phyloP scores from a whole-genome alignment of 1,139 yeast species.

The Lodderomyces jiufengensis region DNA sequence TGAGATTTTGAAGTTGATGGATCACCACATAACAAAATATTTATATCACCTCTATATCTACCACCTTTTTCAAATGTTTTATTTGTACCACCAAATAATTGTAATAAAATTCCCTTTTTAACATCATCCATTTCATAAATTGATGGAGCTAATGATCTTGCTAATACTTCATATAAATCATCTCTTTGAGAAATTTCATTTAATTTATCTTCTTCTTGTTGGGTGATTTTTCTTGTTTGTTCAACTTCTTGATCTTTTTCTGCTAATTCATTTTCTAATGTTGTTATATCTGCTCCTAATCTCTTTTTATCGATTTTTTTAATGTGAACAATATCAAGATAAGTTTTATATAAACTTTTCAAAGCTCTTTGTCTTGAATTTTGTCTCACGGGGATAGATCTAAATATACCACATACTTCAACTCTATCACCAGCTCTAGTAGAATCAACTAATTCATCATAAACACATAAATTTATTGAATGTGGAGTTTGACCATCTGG shows the following conservation, averaged over 20 bases:
- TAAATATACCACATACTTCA: conserved; percentile 92
- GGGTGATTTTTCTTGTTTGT: conserved; percentile 65
- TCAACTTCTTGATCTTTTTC: conserved; percentile 69
- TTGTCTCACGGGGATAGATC: conserved; percentile 87
- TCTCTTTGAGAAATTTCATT: conserved; percentile 59
- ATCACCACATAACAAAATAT: conserved; percentile 89
- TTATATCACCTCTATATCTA: conserved; percentile 92
- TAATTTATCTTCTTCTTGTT: conserved; percentile 66
- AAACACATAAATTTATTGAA: conserved; percentile 87
- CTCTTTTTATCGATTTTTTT: conserved; percentile 82
- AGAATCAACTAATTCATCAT: conserved; percentile 92
- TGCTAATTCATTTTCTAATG: conserved; percentile 42
- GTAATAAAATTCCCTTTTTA: conserved; percentile 88
- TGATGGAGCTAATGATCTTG: conserved; percentile 93
- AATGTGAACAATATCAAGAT: conserved; percentile 89
- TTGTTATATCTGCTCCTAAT: conserved; percentile 74
- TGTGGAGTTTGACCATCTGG: conserved; percentile 99
- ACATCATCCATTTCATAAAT: conserved; percentile 95
- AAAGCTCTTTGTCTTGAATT: conserved; percentile 82
- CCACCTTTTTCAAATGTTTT: conserved; percentile 89
- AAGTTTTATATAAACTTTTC: conserved; percentile 84
- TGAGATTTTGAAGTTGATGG: conserved; percentile 98
- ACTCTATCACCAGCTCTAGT: conserved; percentile 97
- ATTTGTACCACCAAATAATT: conserved; percentile 93
- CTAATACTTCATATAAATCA: conserved; percentile 82